Evolutionary conservation across 116 monocot genomes (phyloP), one percentile per base, ranked within the genome.

Genomic region (Dioscorea cayenensis): DNA sequence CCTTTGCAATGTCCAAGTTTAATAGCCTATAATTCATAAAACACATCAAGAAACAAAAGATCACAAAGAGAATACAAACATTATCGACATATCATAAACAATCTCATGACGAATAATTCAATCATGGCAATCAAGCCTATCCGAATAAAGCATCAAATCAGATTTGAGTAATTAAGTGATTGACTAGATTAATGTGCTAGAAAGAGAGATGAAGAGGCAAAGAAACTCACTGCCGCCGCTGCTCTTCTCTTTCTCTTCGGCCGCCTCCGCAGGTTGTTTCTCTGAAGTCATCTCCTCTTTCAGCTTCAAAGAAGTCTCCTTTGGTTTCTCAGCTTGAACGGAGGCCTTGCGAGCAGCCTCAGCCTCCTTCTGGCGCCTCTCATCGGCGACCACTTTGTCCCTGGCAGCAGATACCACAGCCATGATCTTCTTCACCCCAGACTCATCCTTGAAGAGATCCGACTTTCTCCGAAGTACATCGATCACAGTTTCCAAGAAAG

Each of bases 401-500:
- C 66, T 80, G 51, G 75, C 80, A 13, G 72, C 80, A 64, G 71
- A 58, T 3, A 77, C 78, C 55, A 80, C 65, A 7, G 65, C 76
- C 37, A 59, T 75, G 63, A 89, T 70, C 66, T 73, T 82, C 37
- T 18, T 49, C 52, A 80, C 70, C 20, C 78, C 68, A 11, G 80
- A 25, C 0, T 78, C 72, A 20, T 80, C 83, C 71, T 71, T 73
- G 80, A 85, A 85, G 63, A 89, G 72, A 52, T 78, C 88, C 22
- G 82, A 77, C 19, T 58, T 65, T 37, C 71, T 59, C 20, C 77
- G 60, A 29, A 83, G 65, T 25, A 85, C 27, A 70, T 89, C 89
- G 76, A 89, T 66, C 51, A 61, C 85, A 64, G 74, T 14, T 65
- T 85, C 80, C 6, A 89, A 48, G 37, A 89, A 79, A 1, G 77